Evolutionary conservation across 2,329 filamentous ascomycete species (phyloP), one percentile per base, ranked within the genome.

Genomic region (Fusarium sp.): DNA sequence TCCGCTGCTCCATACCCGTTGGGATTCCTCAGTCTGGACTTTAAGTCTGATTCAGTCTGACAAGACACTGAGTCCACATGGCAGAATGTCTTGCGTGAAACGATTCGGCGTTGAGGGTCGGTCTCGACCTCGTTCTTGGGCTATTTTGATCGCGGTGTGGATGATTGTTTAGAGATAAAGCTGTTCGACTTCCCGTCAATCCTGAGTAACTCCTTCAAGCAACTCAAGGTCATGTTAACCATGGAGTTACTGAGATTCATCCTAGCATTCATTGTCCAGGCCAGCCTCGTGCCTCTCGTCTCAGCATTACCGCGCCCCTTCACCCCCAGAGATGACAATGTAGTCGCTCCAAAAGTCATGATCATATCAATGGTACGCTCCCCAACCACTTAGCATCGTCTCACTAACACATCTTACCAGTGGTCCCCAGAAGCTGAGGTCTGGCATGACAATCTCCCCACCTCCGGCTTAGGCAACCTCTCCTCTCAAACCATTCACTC

Each of bases 371-470:
- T 90, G 85, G 88, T 88, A 72, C 51, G 78, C 75, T 15, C 17
- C 40, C 27, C 6, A 21, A 5, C 21, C n/a, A 63, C n/a, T 46
- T 9, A 27, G 13, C 13, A 4, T 10, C 3, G 6, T 40, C 9
- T 53, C 33, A 23, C 67, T 67, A 27, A 71, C 25, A n/a, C 8
- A 4, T 9, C 6, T n/a, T 18, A 7, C 8, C 42, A 90, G 89
- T 91, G 90, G 75, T 77, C 78, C 5, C 86, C 87, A 0, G 89
- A 91, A 78, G 87, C 85, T 11, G 78, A 85, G 31, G 79, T 85
- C 35, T 93, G 88, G 89, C 87, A 88, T 74, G 74, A 79, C 13
- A 86, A 86, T 39, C 78, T 86, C 36, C 74, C 80, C 1, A 69
- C 66, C 15, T 78, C 79, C 31, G 79, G 79, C 2, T 76, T 86